Evolutionary conservation across 2,329 filamentous ascomycete genomes (phyloP), one percentile per base, ranked within the genome.

Genomic region (Zymoseptoria ardabiliae): DNA sequence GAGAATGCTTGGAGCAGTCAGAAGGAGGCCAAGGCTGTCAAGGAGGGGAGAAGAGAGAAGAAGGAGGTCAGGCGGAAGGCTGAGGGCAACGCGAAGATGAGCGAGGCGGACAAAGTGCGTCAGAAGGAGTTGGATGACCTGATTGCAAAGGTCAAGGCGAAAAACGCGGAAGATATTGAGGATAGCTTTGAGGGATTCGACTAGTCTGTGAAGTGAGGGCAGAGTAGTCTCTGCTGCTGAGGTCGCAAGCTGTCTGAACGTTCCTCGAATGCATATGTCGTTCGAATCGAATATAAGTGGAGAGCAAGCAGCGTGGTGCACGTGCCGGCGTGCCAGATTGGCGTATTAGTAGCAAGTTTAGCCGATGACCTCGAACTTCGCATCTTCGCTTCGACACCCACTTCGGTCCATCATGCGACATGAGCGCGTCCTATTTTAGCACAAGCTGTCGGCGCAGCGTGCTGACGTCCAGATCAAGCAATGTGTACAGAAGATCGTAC

Each of bases 1-100:
- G 70, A 74, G 56, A 69, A 59, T 50, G 72, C 74, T 10, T 76
- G 74, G 74, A 74, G 68, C 30, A 61, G 57, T 55, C 70, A 74
- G 63, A 73, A 74, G 58, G 73, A 72, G 17, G 68, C 68, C 7
- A 74, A 73, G 62, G 61, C 61, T n/a, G 62, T 69, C 48, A 65
- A 65, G 49, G 72, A 74, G 50, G 65, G 54, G 51, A 65, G 73
- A 57, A 63, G 73, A 57, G 72, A 72, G 60, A 69, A 69, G 65
- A 73, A 73, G 61, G 66, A 68, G 52, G 66, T 66, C 3, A 64
- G 67, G 54, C 61, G 72, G 54, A 69, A 70, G 58, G 68, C 67
- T 20, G 71, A 74, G 58, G 63, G 62, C 35, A 60, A 61, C 30
- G 61, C 62, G 50, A 69, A 67, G 60, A 70, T 74, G 70, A 67